Conservation (phyloP, 768 basidiomycete genomes). For the Strobilomyces confusus region DNA sequence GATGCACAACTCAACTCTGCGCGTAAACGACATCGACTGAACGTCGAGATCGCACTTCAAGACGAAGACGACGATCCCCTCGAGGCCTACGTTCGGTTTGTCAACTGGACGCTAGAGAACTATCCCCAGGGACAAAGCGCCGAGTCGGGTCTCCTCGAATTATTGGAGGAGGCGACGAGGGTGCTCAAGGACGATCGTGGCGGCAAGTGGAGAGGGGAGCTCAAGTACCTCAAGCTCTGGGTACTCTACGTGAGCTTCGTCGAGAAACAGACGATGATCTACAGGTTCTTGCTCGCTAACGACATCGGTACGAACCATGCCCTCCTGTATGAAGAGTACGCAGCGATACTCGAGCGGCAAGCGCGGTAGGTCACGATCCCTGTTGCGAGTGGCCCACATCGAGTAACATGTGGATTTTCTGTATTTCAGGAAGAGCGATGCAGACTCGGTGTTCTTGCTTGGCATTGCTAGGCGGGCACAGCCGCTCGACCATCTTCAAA, state of each 20-base stretch:
- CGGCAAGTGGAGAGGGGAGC: slow-evolving; percentile 70
- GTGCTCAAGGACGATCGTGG: slow-evolving; percentile 73
- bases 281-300: slow-evolving; percentile 83
- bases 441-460: slow-evolving; percentile 85
- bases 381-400: slow-evolving; percentile 29
- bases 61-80: slow-evolving; percentile 80
- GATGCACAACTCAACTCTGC: slow-evolving; percentile 65
- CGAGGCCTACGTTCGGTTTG: slow-evolving; percentile 81
- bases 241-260: slow-evolving; percentile 89
- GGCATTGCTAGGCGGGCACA: slow-evolving; percentile 81
- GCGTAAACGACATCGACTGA: slow-evolving; percentile 63
- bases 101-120: slow-evolving; percentile 91
- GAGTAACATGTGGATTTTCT: background rate
- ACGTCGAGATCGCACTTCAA: slow-evolving; percentile 65
- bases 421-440: slow-evolving; percentile 68
- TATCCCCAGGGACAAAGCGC: slow-evolving; percentile 91
- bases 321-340: slow-evolving; percentile 90
- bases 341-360: slow-evolving; percentile 75
- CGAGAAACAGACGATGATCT: slow-evolving; percentile 85
- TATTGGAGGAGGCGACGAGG: slow-evolving; percentile 89
- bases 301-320: slow-evolving; percentile 84
- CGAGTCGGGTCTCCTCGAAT: slow-evolving; percentile 85
- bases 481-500: slow-evolving; percentile 77
- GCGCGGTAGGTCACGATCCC: slow-evolving; percentile 57
- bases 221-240: slow-evolving; percentile 93